Base-by-base conservation (phyloP, 2,329 filamentous ascomycete genomes). In the Alternaria brassicicola region DNA sequence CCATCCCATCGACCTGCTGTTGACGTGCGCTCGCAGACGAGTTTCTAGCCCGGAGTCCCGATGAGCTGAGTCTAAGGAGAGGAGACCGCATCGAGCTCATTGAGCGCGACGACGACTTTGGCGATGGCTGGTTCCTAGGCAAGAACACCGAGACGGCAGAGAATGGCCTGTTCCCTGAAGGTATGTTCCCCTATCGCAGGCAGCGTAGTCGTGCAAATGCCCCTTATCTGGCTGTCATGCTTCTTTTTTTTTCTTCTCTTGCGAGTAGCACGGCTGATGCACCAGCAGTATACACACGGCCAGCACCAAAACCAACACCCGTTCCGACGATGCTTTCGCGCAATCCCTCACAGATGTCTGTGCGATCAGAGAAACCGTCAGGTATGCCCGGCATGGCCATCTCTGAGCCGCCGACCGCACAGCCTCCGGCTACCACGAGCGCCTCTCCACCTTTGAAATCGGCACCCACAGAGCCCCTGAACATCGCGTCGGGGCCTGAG, bases 41-140 rank as follows among this genome's bases (percentile, higher is more conserved):
- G 79, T 98, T 99, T 77, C 83, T 88, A 68, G 93, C 94, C 57
- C 88, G 95, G 67, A 96, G 93, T 78, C 90, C 91, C 57, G 95
- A 99, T 79, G 95, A 99, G 83, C 84, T 99, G 73, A 96, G 88
- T 68, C 84, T 99, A 65, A 83, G 87, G 54, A 96, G 96, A 73
- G 93, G 91, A 68, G 91, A 95, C 71, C 87, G 90, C 63, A 89
- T 96, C 61, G 89, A 94, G 80, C 81, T 96, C 62, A 86, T 94
- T 64, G 91, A 95, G 79, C 86, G 91, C 70, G 91, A 95, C 75
- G 91, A 95, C 76, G 91, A 95, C 75, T 96, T 95, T 76, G 90
- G 90, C 61, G 91, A 96, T 77, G 91, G 92, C 52, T 93, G 90
- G 91, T 96, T 91, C 74, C 77, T 94, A 70, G 86, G 91, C 61